Percentiles rank a stretch among this genome's conserved stretches.
Evolutionary conservation across 805 yeast species (phyloP).

Genomic region (Tetrapisispora iriomotensis): DNA sequence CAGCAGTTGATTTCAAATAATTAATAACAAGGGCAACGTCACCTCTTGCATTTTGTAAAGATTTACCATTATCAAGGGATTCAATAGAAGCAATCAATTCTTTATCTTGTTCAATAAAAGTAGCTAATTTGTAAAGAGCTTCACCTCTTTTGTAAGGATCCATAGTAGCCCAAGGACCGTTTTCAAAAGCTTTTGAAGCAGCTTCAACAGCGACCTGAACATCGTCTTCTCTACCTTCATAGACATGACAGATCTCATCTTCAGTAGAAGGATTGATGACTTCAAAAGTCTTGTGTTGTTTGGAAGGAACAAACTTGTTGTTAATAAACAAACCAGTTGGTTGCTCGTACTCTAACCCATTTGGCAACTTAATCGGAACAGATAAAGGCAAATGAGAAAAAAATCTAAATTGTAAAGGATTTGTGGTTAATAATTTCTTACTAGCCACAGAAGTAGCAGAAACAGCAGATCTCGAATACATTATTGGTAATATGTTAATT

Average conservation of each 20-base stretch:
- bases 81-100: conserved; percentile 75
- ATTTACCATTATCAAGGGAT: conserved; percentile 84
- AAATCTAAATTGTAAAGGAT: conserved; percentile 1
- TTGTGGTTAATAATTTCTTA: neutral
- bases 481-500: too few species aligned
- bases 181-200: conserved; percentile 67
- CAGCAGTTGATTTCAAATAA: conserved; percentile 77
- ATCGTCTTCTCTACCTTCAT: conserved; percentile 62
- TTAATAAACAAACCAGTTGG: conserved; percentile 74
- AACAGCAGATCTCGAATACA: conserved; percentile 2
- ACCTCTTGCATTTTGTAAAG: conserved; percentile 59
- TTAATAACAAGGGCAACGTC: conserved; percentile 65
- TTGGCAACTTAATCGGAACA: conserved; percentile 51
- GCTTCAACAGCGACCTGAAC: conserved; percentile 79
- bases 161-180: conserved; percentile 51
- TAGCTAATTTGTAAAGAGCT: conserved; percentile 63
- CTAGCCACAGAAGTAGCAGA: neutral
- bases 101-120: conserved; percentile 61
- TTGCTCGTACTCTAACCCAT: conserved; percentile 60
- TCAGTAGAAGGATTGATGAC: conserved; percentile 63
- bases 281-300: conserved; percentile 49
- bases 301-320: conserved; percentile 57
- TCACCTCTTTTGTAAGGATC: conserved; percentile 60
- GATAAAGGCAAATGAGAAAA: conserved; percentile 32
- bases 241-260: conserved; percentile 54